A percentile compares a stretch with the other conserved stretches of the same genome.
phyloP scores from a whole-genome alignment of 371 early-diverging fungal species.

The Mucor lusitanicus region DNA sequence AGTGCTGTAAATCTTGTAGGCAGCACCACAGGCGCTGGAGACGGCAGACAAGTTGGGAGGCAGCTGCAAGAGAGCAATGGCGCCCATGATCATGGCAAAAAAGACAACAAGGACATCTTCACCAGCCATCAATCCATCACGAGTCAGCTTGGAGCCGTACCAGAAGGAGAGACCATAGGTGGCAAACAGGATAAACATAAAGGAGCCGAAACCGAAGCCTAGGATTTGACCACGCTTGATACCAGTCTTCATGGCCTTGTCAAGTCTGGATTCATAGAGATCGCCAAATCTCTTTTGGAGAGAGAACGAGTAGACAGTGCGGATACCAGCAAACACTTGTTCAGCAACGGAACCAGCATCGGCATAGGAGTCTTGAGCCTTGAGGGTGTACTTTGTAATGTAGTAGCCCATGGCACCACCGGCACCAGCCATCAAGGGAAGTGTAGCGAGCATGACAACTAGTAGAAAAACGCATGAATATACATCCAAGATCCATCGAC shows the following conservation, averaged over 20 bases:
- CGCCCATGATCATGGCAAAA: constrained; percentile 71
- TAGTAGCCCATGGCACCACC: constrained; percentile 71
- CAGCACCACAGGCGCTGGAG: constrained; percentile 69
- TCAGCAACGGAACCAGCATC: constrained; percentile 52
- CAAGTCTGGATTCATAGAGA: constrained; percentile 61
- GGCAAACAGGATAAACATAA: constrained; percentile 66
- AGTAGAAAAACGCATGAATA: not conserved
- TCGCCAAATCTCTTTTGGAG: constrained; percentile 69
- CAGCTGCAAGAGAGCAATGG: constrained; percentile 43
- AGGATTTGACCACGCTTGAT: constrained; percentile 53
- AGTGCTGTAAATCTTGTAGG: constrained; percentile 68
- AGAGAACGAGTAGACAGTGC: constrained; percentile 88
- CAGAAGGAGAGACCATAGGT: constrained; percentile 81
- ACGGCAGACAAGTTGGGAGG: constrained; percentile 60
- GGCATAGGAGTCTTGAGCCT: constrained; percentile 44
- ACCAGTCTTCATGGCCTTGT: constrained; percentile 58
- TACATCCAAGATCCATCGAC: too few species aligned
- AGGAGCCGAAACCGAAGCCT: constrained; percentile 62
- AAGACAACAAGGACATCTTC: constrained; percentile 68
- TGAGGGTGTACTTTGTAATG: constrained; percentile 52
- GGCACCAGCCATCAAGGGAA: constrained; percentile 61
- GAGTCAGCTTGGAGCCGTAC: constrained; percentile 69
- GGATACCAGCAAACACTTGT: constrained; percentile 81
- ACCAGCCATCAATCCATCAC: constrained; percentile 46
- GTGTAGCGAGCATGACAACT: constrained; percentile 71